phyloP scores from a whole-genome alignment of 2,329 filamentous ascomycete species.

The Fusarium nanum region DNA sequence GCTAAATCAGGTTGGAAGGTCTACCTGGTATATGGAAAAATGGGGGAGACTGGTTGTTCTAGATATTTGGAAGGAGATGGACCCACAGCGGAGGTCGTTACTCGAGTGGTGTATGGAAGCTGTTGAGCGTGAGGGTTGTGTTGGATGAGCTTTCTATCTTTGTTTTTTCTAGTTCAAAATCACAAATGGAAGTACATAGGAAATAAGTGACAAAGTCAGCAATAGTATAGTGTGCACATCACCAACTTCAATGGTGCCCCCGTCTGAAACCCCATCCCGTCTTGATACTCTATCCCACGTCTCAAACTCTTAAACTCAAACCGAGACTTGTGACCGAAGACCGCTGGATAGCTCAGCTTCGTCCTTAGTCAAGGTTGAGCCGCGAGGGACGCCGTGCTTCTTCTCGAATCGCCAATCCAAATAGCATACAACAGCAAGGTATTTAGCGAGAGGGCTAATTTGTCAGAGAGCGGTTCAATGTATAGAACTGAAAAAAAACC shows the following conservation, averaged over 20 bases:
- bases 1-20: conserved; percentile 16
- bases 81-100: conserved; percentile 1
- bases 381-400: conserved; percentile 4
- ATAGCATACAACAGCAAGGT: conserved; percentile 2
- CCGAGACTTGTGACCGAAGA: background rate
- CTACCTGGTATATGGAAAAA: conserved; percentile 29
- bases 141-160: background rate
- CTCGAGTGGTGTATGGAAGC: conserved; percentile 32
- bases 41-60: conserved; percentile 25
- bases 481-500: accelerated
- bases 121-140: background rate
- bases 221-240: background rate
- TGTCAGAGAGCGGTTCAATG: background rate
- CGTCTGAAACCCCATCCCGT: background rate
- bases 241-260: background rate
- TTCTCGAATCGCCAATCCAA: conserved; percentile 17
- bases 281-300: background rate
- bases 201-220: conserved; percentile 46
- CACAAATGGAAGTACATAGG: background rate
- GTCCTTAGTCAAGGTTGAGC: background rate
- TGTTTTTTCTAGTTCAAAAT: background rate
- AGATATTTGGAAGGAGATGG: conserved; percentile 16
- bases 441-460: background rate
- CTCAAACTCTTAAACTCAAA: background rate
- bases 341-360: background rate